Percentiles rank a stretch among this genome's conserved stretches.
Evolutionary conservation across 1,284 basidiomycete species (phyloP).

Genomic region (Cerioporus squamosus): DNA sequence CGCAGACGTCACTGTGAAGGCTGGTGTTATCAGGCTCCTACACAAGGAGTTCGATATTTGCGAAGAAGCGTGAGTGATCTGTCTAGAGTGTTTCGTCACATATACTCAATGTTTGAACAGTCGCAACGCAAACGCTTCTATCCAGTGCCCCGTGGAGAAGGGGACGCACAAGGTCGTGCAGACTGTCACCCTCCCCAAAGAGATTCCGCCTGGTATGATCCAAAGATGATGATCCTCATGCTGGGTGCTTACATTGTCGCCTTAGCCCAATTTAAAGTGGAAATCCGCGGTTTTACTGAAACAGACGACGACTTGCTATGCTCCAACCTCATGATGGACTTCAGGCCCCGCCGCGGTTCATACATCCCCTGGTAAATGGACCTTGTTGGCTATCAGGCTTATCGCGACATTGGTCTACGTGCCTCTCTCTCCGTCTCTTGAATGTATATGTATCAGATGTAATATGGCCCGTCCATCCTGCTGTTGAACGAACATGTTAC

Average conservation of each 20-base stretch:
- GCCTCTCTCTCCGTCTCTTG: background rate
- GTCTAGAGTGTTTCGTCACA: background rate
- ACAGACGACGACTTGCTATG: slow-evolving; percentile 84
- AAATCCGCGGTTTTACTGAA: slow-evolving; percentile 74
- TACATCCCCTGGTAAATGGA: slow-evolving; percentile 14
- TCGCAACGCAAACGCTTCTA: slow-evolving; percentile 66
- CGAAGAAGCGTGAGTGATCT: slow-evolving; percentile 82
- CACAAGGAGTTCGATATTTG: slow-evolving; percentile 86
- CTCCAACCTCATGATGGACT: slow-evolving; percentile 79
- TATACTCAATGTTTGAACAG: slow-evolving; percentile 39
- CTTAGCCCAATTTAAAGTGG: slow-evolving; percentile 85
- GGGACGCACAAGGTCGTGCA: slow-evolving; percentile 77
- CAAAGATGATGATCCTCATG: no score
- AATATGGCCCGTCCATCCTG: background rate
- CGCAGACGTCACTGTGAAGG: slow-evolving; percentile 86
- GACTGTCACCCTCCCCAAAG: slow-evolving; percentile 82
- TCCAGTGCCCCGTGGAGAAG: slow-evolving; percentile 79
- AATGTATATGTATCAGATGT: slow-evolving; percentile 1
- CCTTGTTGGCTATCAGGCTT: background rate
- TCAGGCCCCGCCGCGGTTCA: slow-evolving; percentile 40
- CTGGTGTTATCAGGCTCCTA: slow-evolving; percentile 86
- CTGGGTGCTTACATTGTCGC: no score
- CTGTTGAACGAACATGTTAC: no score
- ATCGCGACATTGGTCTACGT: background rate
- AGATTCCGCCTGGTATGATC: slow-evolving; percentile 83